Percentiles rank a stretch among this genome's conserved stretches.
These are phyloP conservation scores for Populus hybrid DNA, from an alignment of 441 rosid species.

Conservation along the genomic window DNA sequence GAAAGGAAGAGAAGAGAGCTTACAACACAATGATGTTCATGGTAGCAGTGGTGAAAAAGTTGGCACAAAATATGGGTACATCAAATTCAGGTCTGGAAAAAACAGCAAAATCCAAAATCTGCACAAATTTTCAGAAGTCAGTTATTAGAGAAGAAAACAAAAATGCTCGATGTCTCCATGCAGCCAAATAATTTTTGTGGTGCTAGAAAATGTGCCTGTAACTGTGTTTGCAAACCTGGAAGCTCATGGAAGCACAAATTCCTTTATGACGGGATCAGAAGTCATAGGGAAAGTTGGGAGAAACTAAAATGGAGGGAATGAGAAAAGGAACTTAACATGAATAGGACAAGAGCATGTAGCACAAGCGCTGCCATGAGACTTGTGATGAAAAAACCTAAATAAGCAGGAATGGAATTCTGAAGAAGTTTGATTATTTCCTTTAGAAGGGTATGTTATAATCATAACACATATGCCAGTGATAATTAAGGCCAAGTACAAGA, in stretches of 20 bases:
- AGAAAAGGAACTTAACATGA: not conserved
- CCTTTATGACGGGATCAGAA: not conserved
- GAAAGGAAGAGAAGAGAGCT: conserved; percentile 24
- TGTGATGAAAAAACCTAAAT: too few relatives aligned
- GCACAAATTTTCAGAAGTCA: conserved; percentile 7
- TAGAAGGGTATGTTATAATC: not conserved
- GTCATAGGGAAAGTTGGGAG: not conserved
- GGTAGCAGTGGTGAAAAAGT: conserved; percentile 70
- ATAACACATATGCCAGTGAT: not conserved
- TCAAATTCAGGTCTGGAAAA: conserved; percentile 80
- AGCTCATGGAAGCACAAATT: not conserved
- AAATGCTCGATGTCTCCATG: not conserved
- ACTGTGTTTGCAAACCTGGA: not conserved
- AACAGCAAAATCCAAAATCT: conserved; percentile 91
- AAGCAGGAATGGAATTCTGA: not conserved
- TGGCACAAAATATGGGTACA: conserved; percentile 87
- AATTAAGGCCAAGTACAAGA: not conserved
- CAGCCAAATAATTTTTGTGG: not conserved
- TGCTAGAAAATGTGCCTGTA: not conserved
- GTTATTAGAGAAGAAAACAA: not conserved
- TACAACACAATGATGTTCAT: conserved; percentile 78
- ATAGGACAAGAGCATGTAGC: not conserved
- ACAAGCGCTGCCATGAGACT: not conserved
- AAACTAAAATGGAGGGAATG: not conserved
- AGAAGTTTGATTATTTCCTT: not conserved